Conservation (phyloP, 2,329 filamentous ascomycete genomes). For the Cercospora zeae-maydis region DNA sequence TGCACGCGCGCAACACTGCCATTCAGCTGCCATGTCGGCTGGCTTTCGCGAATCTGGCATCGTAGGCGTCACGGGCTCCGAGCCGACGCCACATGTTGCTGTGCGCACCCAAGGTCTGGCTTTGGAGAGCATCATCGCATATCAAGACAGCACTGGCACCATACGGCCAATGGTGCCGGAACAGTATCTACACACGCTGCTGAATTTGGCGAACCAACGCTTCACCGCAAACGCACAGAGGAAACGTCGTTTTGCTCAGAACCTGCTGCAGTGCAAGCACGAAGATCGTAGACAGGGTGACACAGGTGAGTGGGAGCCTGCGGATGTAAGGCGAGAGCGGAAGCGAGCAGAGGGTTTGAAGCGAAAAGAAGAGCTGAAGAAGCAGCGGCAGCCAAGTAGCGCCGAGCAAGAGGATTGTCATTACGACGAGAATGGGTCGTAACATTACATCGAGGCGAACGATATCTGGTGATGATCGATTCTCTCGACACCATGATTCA, state of each 20-base stretch:
- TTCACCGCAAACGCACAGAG: slow-evolving; percentile 67
- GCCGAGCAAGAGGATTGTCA: background rate
- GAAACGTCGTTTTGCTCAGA: slow-evolving; percentile 60
- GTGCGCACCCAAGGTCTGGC: slow-evolving; percentile 78
- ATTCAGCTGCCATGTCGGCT: slow-evolving; percentile 71
- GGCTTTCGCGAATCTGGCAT: slow-evolving; percentile 91
- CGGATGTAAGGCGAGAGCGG: slow-evolving; percentile 38
- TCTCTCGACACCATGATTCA: background rate
- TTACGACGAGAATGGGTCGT: background rate
- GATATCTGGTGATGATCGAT: background rate
- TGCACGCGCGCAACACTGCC: slow-evolving; percentile 68
- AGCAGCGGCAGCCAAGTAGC: background rate
- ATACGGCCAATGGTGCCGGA: slow-evolving; percentile 59
- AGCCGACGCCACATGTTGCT: slow-evolving; percentile 68
- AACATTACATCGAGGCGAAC: background rate
- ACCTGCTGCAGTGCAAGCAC: slow-evolving; percentile 41
- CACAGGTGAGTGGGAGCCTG: slow-evolving; percentile 39
- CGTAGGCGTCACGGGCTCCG: slow-evolving; percentile 27
- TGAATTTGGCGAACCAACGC: slow-evolving; percentile 69
- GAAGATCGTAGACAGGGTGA: slow-evolving; percentile 35
- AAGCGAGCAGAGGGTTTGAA: slow-evolving; percentile 48
- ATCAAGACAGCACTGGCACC: slow-evolving; percentile 38
- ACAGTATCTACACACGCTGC: slow-evolving; percentile 63
- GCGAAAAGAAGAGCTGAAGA: slow-evolving; percentile 30
- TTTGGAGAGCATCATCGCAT: slow-evolving; percentile 77